These are phyloP conservation scores for Ustanciosporium gigantosporum DNA, from an alignment of 1,284 basidiomycete species.

Conservation along the genomic window DNA sequence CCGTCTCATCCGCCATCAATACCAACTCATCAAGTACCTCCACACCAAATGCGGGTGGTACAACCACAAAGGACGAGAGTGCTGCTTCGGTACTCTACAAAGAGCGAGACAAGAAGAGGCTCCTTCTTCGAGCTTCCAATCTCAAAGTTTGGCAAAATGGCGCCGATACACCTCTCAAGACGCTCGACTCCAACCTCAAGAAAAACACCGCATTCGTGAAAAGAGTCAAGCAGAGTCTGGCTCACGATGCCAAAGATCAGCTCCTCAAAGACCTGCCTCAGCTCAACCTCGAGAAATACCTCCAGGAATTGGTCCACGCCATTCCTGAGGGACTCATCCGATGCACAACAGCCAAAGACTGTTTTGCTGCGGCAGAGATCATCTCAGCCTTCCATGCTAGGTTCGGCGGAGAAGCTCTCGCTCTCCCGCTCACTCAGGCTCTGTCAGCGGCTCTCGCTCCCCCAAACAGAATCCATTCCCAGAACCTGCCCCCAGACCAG, in stretches of 20 bases:
- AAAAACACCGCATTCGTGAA: slow-evolving; percentile 59
- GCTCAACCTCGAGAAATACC: slow-evolving; percentile 89
- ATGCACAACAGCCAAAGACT: slow-evolving; percentile 85
- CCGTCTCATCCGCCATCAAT: not conserved
- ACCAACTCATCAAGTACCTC: slow-evolving; percentile 2
- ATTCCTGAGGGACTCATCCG: slow-evolving; percentile 80
- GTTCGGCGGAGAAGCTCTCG: slow-evolving; percentile 75
- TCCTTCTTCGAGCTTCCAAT: slow-evolving; percentile 36
- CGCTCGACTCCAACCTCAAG: slow-evolving; percentile 57
- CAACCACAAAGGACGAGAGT: slow-evolving; percentile 23
- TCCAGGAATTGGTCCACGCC: slow-evolving; percentile 89
- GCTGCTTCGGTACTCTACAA: slow-evolving; percentile 15
- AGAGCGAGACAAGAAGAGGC: slow-evolving; percentile 46
- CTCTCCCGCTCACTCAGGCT: slow-evolving; percentile 71
- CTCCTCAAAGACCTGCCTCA: slow-evolving; percentile 75
- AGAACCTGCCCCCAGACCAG: slow-evolving; percentile 74
- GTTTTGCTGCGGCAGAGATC: slow-evolving; percentile 80
- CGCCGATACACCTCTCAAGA: slow-evolving; percentile 2
- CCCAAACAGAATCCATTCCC: slow-evolving; percentile 63
- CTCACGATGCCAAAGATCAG: slow-evolving; percentile 61
- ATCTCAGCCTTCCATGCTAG: slow-evolving; percentile 86
- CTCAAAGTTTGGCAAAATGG: slow-evolving; percentile 35
- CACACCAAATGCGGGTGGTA: too few species aligned
- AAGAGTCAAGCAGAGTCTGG: slow-evolving; percentile 47
- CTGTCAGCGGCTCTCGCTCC: slow-evolving; percentile 69